Conservation (phyloP, 2,329 filamentous ascomycete species). For the Penicillium sp. region DNA sequence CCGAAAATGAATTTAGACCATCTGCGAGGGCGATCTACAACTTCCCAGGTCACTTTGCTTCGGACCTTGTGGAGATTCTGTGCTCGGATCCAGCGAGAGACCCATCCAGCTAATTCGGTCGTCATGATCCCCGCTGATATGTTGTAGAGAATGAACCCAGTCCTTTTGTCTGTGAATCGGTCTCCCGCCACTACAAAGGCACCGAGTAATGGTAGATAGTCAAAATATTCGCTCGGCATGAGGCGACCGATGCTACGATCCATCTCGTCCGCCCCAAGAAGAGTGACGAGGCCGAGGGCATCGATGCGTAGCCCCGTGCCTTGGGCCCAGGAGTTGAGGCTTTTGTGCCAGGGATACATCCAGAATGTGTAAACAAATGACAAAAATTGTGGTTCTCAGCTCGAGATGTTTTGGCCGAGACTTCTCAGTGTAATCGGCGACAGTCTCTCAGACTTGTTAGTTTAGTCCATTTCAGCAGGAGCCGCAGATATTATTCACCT, state of each 20-base stretch:
- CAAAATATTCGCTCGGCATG: constrained; percentile 13
- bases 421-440: not conserved
- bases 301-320: constrained; percentile 11
- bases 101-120: constrained; percentile 15
- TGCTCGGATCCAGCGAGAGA: constrained; percentile 13
- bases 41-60: constrained; percentile 13
- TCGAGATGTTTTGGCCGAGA: not conserved
- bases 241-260: constrained; percentile 14
- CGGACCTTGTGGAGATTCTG: constrained; percentile 13
- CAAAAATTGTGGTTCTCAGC: not conserved
- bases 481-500: not conserved
- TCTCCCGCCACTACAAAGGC: constrained; percentile 9
- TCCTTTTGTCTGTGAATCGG: constrained; percentile 4
- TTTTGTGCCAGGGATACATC: constrained; percentile 15
- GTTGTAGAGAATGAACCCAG: constrained; percentile 13
- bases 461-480: not conserved
- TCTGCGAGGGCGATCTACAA: constrained; percentile 2
- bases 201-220: constrained; percentile 11
- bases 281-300: constrained; percentile 16
- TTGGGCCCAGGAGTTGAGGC: constrained; percentile 9
- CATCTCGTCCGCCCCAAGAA: constrained; percentile 18
- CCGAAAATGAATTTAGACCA: not conserved
- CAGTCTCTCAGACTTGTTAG: not conserved
- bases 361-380: not conserved
- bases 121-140: constrained; percentile 14